These are phyloP conservation scores for Uronychia setigera DNA, from an alignment of 73 alveolate genomes.

Conservation along the genomic window DNA sequence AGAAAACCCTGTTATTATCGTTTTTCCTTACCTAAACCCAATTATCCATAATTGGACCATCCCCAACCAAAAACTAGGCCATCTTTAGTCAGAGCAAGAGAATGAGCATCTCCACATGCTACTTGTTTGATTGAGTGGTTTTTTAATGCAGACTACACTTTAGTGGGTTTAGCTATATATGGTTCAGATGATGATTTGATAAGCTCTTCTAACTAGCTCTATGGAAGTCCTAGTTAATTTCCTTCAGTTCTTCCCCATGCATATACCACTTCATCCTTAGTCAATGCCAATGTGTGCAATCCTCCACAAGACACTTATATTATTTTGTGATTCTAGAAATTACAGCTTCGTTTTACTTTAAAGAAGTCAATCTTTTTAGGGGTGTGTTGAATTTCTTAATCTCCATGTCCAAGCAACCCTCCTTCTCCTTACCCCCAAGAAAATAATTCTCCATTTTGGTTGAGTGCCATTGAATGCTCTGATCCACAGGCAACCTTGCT, in stretches of 20 bases:
- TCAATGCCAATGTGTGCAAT: conserved; percentile 84
- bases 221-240: conserved; percentile 87
- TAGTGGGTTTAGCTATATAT: conserved; percentile 6
- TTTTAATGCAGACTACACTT: neutral
- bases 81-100: conserved; percentile 77
- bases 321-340: conserved; percentile 48
- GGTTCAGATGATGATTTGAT: conserved; percentile 4
- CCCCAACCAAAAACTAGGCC: conserved; percentile 95
- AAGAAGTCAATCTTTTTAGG: conserved; percentile 54
- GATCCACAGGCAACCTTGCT: conserved; percentile 91
- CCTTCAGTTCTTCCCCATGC: conserved; percentile 94
- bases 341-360: conserved; percentile 4
- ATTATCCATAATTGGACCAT: conserved; percentile 63
- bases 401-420: conserved; percentile 68
- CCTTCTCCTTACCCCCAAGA: conserved; percentile 88
- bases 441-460: conserved; percentile 79
- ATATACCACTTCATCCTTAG: conserved; percentile 77
- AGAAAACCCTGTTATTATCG: conserved; percentile 56
- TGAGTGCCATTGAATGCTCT: conserved; percentile 89
- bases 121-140: conserved; percentile 54
- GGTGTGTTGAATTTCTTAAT: conserved; percentile 18
- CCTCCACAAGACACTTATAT: conserved; percentile 81
- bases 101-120: conserved; percentile 95
- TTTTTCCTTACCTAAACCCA: conserved; percentile 50
- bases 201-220: conserved; percentile 41